Base-by-base conservation (phyloP, 352 stramenopile species). In the Phytopythium boreale region DNA sequence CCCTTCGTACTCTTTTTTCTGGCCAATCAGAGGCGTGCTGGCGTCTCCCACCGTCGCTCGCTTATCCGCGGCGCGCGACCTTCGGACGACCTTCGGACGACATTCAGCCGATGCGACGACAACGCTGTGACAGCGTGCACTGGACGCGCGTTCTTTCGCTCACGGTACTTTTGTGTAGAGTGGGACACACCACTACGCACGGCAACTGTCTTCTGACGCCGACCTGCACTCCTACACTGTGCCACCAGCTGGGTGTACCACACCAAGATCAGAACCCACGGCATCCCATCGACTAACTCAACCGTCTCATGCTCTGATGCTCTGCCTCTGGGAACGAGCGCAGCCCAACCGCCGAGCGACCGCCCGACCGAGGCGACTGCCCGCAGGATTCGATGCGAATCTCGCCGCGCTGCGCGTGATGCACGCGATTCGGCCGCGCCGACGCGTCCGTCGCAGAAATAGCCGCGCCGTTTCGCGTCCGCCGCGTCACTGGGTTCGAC, bases 1-100 rank as follows among this genome's bases (percentile, higher is more conserved):
- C 36, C 34, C 20, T 4, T 5, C 31, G 34, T 17, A 14, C 36
- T 20, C n/a, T 60, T 36, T n/a, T n/a, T 27, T 31, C 31, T 12
- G n/a, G 36, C 55, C 55, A 47, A 49, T 60, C 55, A 50, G 36
- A 14, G 55, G 31, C 55, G 36, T 20, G n/a, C 9, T 27, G 7
- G 29, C 56, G 19, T 47, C 56, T 27, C 36, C 56, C 24, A 22
- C 31, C 34, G 19, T 34, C 24, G 26, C 24, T 34, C 49, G 4
- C 50, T 56, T 56, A 41, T 34, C 50, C 50, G 22, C 49, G 6
- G 6, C 31, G 34, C 12, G 34, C 37, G 55, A 60, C 55, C 36
- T 60, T 60, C 55, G 56, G n/a, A 36, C 39, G 36, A 61, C 56
- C 17, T 58, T 58, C 51, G 19, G 4, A 12, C 37, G 37, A 61